Evolutionary conservation across 768 basidiomycete species (phyloP), one percentile per base, ranked within the genome.

Genomic region (Mycena pura): DNA sequence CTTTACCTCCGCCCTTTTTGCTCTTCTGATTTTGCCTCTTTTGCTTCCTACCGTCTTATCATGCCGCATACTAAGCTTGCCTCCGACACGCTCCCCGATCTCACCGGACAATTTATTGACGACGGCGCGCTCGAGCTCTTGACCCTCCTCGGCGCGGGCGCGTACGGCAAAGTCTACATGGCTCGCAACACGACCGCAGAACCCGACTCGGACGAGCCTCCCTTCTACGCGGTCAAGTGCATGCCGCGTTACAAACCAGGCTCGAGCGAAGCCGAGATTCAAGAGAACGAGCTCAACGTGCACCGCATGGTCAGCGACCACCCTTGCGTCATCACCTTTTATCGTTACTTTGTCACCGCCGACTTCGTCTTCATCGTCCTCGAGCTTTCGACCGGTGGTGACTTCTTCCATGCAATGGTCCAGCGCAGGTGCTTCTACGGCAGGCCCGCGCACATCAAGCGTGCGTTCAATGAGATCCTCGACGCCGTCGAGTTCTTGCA

Each of bases 401-500:
- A 86, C 66, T 67, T 87, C 56, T 83, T 82, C 62, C 79, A 62
- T 61, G 79, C 80, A 6, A 80, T 85, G 75, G 81, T 81, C 71
- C 62, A 68, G 24, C 27, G 65, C 15, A 63, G 70, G 34, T 41
- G 72, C 19, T 86, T 78, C 63, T 67, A 75, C 53, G 78, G 78
- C 28, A 76, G 84, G 50, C 79, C 84, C 64, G 58, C 67, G 6
- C 76, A 84, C 58, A 83, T 87, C 69, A 80, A 76, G 57, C 60
- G 72, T 36, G 80, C 82, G 25, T 86, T 86, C 68, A 56, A 82
- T 7, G 81, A 87, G 66, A 77, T 88, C 46, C 66, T 88, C 47
- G 83, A 86, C 52, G 82, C 86, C 4, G 80, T 88, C 48, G 77
- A 82, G 44, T 79, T 82, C 68, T 83, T 82, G 63, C 86, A 88